Base-by-base conservation (phyloP, 1,139 yeast species). In the Sugiyamaella castrensis region DNA sequence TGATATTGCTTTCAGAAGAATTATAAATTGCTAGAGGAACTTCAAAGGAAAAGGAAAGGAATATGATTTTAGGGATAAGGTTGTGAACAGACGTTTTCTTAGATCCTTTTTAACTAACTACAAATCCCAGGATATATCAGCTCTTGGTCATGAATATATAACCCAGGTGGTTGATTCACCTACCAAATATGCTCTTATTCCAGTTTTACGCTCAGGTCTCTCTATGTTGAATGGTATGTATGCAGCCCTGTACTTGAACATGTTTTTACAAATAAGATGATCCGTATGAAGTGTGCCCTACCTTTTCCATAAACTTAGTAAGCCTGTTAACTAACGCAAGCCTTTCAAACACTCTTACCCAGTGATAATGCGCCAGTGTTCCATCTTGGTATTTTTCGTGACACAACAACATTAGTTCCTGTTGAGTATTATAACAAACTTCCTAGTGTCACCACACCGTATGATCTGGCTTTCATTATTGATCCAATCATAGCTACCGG, bases 401-500 rank as follows among this genome's bases (percentile, higher is more conserved):
- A 67, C 46, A 59, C 64, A 51, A 44, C 57, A 39, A 58, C 69
- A 4, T 55, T 66, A 26, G 55, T 62, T 13, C 70, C 71, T 8
- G 65, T 67, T 16, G 71, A 67, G 51, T 67, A 67, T 60, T 67
- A 67, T 58, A 67, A 66, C 56, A 66, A 66, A 52, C 61, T 67
- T 33, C 68, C 68, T 26, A 61, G 60, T 8, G 52, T 55, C 31
- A 42, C 52, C 12, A 48, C 45, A 24, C 54, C 57, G 9, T 54
- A 48, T 37, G 64, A 61, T 27, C 39, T 62, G 13, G 71, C 68
- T 7, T 57, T 65, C 53, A 62, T 67, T 10, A 51, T 67, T 13
- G 71, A 67, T 45, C 71, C 71, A 15, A 63, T 67, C 19, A 61
- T 67, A 46, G 71, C 71, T 8, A 67, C 71, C 8, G 71, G 71